These are phyloP conservation scores for Dimocarpus longan DNA, from an alignment of 345 rosid genomes.

Conservation along the genomic window DNA sequence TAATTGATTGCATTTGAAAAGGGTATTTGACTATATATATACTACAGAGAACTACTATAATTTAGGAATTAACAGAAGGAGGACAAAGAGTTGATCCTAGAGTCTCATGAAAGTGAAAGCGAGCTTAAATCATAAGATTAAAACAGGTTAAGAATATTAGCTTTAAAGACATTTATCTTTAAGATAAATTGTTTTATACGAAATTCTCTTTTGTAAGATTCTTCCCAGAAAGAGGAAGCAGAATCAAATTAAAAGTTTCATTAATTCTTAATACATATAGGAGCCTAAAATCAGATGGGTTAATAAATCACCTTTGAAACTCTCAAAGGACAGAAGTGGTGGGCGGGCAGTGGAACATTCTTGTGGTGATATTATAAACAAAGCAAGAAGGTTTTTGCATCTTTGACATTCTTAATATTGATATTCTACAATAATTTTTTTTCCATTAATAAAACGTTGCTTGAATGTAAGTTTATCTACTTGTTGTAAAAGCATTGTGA, in stretches of 20 bases:
- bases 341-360: neutral
- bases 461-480: neutral
- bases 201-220: neutral
- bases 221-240: neutral
- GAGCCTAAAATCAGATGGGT: neutral
- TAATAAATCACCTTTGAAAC: neutral
- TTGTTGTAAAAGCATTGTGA: neutral
- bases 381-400: neutral
- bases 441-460: neutral
- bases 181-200: neutral
- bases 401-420: constrained; percentile 4
- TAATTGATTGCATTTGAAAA: too few relatives aligned
- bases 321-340: neutral
- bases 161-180: neutral
- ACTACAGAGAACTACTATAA: too few relatives aligned
- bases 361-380: neutral
- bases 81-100: too few relatives aligned
- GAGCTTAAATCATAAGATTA: too few relatives aligned
- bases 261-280: neutral
- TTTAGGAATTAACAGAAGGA: too few relatives aligned
- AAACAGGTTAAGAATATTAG: too few relatives aligned
- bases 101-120: too few relatives aligned
- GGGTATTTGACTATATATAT: too few relatives aligned
- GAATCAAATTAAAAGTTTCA: neutral
- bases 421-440: neutral